phyloP scores from a whole-genome alignment of 2,329 filamentous ascomycete species.

The Neonectria punicea region DNA sequence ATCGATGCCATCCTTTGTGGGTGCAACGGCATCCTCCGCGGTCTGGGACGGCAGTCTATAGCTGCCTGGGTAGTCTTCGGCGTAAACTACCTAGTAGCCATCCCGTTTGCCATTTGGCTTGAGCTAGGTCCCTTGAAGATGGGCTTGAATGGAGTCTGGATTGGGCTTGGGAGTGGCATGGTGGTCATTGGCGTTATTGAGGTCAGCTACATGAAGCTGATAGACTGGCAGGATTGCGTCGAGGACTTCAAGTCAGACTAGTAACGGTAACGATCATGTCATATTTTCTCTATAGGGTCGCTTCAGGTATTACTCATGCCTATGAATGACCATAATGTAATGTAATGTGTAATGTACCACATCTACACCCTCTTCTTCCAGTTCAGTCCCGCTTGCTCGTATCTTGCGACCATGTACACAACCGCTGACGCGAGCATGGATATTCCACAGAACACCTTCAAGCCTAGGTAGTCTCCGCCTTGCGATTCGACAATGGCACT shows the following conservation, averaged over 20 bases:
- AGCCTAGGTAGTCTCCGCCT: conserved; percentile 1
- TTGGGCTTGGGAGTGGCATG: conserved; percentile 24
- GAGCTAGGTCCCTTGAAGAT: conserved; percentile 47
- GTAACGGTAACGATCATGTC: neutral
- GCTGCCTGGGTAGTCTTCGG: conserved; percentile 50
- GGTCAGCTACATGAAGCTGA: conserved; percentile 20
- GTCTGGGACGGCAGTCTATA: conserved; percentile 51
- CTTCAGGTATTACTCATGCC: neutral
- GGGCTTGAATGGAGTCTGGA: conserved; percentile 37
- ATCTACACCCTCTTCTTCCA: neutral
- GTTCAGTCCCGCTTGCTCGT: neutral
- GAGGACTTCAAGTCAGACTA: conserved; percentile 7
- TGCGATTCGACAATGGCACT: neutral
- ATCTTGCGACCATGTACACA: neutral
- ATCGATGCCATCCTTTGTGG: conserved; percentile 30
- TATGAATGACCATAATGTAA: neutral
- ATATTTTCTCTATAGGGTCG: neutral
- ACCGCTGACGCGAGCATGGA: neutral
- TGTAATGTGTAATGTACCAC: neutral
- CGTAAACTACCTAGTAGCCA: conserved; percentile 52
- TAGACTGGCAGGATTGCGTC: conserved; percentile 20
- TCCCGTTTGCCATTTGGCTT: conserved; percentile 52
- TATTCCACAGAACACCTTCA: conserved; percentile 4
- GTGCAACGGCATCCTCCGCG: conserved; percentile 52
- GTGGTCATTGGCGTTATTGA: conserved; percentile 21